Evolutionary conservation across 805 yeast species (phyloP).

Genomic region (Teunomyces atbi): DNA sequence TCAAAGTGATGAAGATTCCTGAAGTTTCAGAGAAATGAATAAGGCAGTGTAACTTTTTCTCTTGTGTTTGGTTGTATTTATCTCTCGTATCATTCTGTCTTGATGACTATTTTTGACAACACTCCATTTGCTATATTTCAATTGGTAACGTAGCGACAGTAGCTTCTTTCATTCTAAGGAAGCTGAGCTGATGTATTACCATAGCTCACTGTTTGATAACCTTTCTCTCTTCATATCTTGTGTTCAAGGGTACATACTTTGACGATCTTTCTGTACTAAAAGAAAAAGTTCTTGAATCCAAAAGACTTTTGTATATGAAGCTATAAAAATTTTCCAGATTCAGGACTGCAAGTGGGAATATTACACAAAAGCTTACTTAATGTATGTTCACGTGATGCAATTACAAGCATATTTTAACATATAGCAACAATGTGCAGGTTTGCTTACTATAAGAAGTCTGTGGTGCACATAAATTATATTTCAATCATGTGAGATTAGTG

Average conservation of each 20-base stretch:
- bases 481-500: background rate
- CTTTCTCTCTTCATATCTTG: background rate
- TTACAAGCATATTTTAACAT: background rate
- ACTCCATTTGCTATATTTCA: no score
- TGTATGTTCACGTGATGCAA: background rate
- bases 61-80: no score
- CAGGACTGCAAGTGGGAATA: background rate
- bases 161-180: background rate
- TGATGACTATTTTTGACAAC: no score
- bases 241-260: constrained; percentile 24
- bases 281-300: constrained; percentile 9
- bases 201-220: background rate
- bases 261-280: constrained; percentile 23
- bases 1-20: no score
- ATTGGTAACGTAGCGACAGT: no score
- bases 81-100: no score
- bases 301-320: constrained; percentile 7
- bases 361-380: background rate
- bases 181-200: background rate
- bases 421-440: background rate
- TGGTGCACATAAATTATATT: background rate
- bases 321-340: constrained; percentile 11
- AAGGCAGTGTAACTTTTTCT: no score
- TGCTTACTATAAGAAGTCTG: background rate
- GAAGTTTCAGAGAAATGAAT: no score